A percentile compares a stretch with the other conserved stretches of the same genome.
These are phyloP conservation scores for Myriosclerotinia scirpicola DNA, from an alignment of 2,329 filamentous ascomycete genomes.

Conservation along the genomic window DNA sequence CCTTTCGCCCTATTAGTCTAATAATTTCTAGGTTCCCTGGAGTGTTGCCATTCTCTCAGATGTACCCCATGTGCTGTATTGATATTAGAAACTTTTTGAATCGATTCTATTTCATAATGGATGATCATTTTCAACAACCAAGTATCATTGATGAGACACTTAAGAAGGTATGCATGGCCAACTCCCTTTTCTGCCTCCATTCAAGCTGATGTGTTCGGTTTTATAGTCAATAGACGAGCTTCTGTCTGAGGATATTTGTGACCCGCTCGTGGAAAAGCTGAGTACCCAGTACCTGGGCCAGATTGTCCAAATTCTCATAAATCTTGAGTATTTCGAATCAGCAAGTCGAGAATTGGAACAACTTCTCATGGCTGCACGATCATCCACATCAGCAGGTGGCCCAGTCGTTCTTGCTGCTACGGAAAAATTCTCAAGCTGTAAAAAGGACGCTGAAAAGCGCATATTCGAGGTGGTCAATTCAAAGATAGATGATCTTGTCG, in stretches of 20 bases:
- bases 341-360: conserved; percentile 89
- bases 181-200: conserved; percentile 14
- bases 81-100: conserved; percentile 97
- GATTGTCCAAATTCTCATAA: conserved; percentile 97
- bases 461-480: conserved; percentile 99
- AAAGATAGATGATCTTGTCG: conserved; percentile 96
- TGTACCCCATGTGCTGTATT: conserved; percentile 98
- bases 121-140: conserved; percentile 91
- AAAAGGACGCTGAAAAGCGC: conserved; percentile 94
- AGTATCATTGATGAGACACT: conserved; percentile 89
- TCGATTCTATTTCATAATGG: conserved; percentile 96
- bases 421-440: conserved; percentile 81
- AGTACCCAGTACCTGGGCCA: conserved; percentile 93
- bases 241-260: conserved; percentile 89
- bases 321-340: conserved; percentile 93
- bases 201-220: background rate
- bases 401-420: conserved; percentile 81
- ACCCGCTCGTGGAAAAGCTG: conserved; percentile 82
- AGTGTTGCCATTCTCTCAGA: conserved; percentile 96
- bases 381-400: conserved; percentile 76
- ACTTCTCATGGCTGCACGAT: conserved; percentile 79
- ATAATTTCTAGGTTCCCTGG: conserved; percentile 70
- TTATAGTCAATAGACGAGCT: conserved; percentile 83
- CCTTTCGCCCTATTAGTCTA: conserved; percentile 12
- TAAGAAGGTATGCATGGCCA: conserved; percentile 57